A percentile compares a stretch with the other conserved stretches of the same genome.
phyloP scores from a whole-genome alignment of 1,284 basidiomycete species.

The Athelia psychrophila region DNA sequence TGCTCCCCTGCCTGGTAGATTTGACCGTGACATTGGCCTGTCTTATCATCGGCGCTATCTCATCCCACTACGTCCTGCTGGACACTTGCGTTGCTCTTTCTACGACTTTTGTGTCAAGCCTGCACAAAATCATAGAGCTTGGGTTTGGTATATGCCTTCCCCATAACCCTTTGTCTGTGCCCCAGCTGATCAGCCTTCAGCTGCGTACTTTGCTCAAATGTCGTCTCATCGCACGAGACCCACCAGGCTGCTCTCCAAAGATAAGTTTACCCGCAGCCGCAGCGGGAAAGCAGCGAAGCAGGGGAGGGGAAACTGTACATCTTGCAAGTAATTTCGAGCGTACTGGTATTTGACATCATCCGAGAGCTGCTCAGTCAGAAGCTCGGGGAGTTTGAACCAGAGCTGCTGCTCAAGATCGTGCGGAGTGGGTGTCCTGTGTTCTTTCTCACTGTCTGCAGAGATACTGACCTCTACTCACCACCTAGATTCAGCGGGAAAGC shows the following conservation, averaged over 20 bases:
- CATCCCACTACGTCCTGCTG: slow-evolving; percentile 79
- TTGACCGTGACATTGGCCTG: slow-evolving; percentile 80
- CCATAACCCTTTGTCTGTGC: slow-evolving; percentile 13
- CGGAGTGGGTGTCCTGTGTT: slow-evolving; percentile 60
- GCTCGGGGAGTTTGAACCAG: slow-evolving; percentile 79
- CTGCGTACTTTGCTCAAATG: slow-evolving; percentile 78
- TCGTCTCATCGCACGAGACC: slow-evolving; percentile 64
- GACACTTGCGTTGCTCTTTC: slow-evolving; percentile 93
- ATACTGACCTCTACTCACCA: neutral
- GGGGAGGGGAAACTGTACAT: slow-evolving; percentile 66
- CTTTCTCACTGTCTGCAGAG: no score
- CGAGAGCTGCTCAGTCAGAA: slow-evolving; percentile 68
- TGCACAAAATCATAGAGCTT: slow-evolving; percentile 84
- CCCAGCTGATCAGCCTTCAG: slow-evolving; percentile 37
- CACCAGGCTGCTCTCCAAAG: slow-evolving; percentile 40
- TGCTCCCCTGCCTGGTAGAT: no score
- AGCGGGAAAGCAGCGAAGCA: slow-evolving; percentile 9
- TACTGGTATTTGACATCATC: slow-evolving; percentile 89
- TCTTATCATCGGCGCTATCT: slow-evolving; percentile 81
- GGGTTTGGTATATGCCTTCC: slow-evolving; percentile 94
- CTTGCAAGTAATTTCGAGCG: slow-evolving; percentile 87
- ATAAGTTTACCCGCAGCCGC: no score
- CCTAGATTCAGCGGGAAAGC: slow-evolving; percentile 80
- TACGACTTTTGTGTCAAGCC: slow-evolving; percentile 82
- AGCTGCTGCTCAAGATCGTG: slow-evolving; percentile 84